Percentiles rank a stretch among this genome's conserved stretches.
Evolutionary conservation across 805 yeast species (phyloP).

Genomic region (Candida chilensis): DNA sequence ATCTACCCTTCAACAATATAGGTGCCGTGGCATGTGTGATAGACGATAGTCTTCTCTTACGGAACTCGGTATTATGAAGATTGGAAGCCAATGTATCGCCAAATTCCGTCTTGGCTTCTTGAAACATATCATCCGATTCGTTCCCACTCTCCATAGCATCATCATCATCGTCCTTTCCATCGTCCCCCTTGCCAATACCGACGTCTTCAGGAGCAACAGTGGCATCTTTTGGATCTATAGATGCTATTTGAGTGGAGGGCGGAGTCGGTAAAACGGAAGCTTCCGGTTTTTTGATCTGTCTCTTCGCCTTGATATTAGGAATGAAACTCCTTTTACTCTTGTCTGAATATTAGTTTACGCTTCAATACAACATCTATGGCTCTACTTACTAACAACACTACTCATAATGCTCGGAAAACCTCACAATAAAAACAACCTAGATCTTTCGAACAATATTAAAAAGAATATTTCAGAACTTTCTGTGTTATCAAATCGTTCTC

Average conservation of each 20-base stretch:
- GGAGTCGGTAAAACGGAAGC: constrained; percentile 6
- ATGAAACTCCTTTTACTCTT: constrained; percentile 17
- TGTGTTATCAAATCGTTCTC: no score
- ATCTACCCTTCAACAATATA: constrained; percentile 12
- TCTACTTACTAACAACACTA: constrained; percentile 22
- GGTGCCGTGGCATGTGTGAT: constrained; percentile 15
- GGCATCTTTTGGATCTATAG: constrained; percentile 3
- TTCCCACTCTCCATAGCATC: constrained; percentile 11
- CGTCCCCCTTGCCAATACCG: no score
- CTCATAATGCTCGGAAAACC: constrained; percentile 14
- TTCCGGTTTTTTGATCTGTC: constrained; percentile 3
- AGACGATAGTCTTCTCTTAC: constrained; percentile 25
- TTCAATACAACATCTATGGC: neutral
- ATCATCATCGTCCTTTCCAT: constrained; percentile 7
- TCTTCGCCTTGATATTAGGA: constrained; percentile 21
- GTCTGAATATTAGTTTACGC: neutral
- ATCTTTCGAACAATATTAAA: neutral
- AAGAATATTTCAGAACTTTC: neutral
- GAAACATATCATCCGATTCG: constrained; percentile 23
- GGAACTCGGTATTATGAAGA: no score
- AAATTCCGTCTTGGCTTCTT: constrained; percentile 8
- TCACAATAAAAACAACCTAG: neutral
- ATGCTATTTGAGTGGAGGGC: constrained; percentile 7
- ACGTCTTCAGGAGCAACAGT: constrained; percentile 2
- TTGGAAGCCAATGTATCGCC: constrained; percentile 3